phyloP scores from a whole-genome alignment of 345 rosid species.

The Camelina laxa region DNA sequence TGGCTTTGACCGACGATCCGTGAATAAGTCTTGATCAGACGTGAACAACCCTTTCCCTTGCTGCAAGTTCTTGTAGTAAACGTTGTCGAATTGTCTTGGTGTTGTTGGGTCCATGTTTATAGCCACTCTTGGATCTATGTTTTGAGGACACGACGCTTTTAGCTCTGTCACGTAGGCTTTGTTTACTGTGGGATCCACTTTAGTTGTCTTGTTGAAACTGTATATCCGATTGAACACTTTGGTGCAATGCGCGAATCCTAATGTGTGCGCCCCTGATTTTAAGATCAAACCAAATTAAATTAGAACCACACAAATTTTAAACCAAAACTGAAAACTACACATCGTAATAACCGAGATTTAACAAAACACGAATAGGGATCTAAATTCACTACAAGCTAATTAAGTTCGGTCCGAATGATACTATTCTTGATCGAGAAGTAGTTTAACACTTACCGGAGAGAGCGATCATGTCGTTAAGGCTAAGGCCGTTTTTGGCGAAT shows the following conservation, averaged over 20 bases:
- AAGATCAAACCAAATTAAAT: background rate
- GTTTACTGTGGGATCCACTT: constrained; percentile 73
- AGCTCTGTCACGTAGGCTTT: constrained; percentile 60
- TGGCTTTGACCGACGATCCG: constrained; percentile 61
- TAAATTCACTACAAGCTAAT: background rate
- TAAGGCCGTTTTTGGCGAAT: constrained; percentile 46
- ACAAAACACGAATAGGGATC: too few relatives aligned
- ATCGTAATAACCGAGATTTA: too few relatives aligned
- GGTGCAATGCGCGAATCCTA: constrained; percentile 77
- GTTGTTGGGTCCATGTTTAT: constrained; percentile 82
- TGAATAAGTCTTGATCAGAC: constrained; percentile 73
- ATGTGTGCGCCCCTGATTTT: constrained; percentile 66
- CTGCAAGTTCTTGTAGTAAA: constrained; percentile 69
- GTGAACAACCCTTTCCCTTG: constrained; percentile 78
- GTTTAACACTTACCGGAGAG: constrained; percentile 40
- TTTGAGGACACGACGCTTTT: constrained; percentile 61
- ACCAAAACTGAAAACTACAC: too few relatives aligned
- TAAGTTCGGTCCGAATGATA: constrained; percentile 3
- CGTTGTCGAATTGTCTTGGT: constrained; percentile 67
- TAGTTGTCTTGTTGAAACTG: constrained; percentile 53
- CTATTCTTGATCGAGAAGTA: background rate
- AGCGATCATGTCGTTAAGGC: constrained; percentile 46
- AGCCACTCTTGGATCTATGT: constrained; percentile 72
- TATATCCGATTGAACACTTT: constrained; percentile 64
- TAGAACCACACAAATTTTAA: too few relatives aligned